Percentiles rank a stretch among this genome's conserved stretches.
Evolutionary conservation across 148 eudicot species (phyloP).

Genomic region (Rhododendron williamsianum): DNA sequence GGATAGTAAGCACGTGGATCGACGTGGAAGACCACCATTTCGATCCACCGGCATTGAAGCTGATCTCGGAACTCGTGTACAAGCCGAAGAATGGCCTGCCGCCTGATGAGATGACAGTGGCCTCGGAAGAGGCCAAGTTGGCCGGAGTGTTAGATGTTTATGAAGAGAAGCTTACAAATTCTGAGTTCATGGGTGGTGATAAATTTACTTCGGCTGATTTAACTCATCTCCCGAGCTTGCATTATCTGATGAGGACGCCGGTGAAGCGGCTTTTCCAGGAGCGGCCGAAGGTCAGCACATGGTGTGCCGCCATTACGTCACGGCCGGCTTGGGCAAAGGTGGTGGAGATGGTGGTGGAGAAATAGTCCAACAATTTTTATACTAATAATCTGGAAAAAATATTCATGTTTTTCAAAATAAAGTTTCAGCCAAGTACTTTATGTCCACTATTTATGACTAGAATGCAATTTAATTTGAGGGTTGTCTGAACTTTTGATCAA

Average conservation of each 20-base stretch:
- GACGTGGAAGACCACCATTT: conserved; percentile 37
- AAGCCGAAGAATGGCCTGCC: conserved; percentile 1
- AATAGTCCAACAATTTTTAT: background rate
- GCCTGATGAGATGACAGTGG: background rate
- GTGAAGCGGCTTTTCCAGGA: conserved; percentile 11
- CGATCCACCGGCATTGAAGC: conserved; percentile 19
- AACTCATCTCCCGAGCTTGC: conserved; percentile 20
- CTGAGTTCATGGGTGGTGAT: conserved; percentile 28
- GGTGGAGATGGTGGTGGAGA: conserved; percentile 10
- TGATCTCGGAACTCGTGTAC: conserved; percentile 24
- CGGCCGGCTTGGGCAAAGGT: conserved; percentile 27
- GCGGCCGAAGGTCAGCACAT: conserved; percentile 16
- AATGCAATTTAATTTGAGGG: background rate
- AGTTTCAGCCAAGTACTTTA: no score
- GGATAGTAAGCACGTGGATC: conserved; percentile 25
- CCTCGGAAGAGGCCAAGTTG: conserved; percentile 12
- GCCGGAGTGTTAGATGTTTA: conserved; percentile 26
- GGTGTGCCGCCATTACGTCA: conserved; percentile 17
- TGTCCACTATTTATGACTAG: background rate
- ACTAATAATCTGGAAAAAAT: background rate
- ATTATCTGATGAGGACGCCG: conserved; percentile 20
- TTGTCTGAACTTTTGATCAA: background rate
- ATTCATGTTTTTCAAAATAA: no score
- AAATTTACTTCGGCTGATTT: conserved; percentile 32
- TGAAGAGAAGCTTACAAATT: conserved; percentile 18